Conservation (phyloP, 352 stramenopile species). For the Globisporangium nodosum region DNA sequence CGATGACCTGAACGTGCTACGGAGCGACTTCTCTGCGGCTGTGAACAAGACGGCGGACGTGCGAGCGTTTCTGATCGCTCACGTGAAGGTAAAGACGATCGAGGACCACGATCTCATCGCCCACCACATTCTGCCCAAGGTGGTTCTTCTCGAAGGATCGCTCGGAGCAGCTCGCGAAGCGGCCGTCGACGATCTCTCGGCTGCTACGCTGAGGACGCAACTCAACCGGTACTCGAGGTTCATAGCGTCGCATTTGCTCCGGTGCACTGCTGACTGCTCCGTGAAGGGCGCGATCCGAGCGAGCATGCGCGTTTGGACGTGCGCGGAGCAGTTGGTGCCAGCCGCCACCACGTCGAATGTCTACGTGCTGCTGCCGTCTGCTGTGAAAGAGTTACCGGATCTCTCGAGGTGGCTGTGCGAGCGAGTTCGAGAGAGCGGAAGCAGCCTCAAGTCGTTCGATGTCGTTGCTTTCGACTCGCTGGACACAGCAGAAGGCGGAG, state of each 20-base stretch:
- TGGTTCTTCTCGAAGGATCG: conserved; percentile 11
- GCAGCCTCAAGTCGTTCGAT: background rate
- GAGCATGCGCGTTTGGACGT: conserved; percentile 28
- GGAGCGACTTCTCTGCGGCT: conserved; percentile 28
- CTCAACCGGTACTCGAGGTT: conserved; percentile 29
- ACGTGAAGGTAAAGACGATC: conserved; percentile 57
- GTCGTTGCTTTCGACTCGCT: conserved; percentile 7
- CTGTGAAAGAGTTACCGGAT: conserved; percentile 11
- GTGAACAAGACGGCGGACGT: conserved; percentile 22
- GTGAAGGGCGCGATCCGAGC: conserved; percentile 21
- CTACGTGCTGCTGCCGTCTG: conserved; percentile 28
- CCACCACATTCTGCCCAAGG: conserved; percentile 52
- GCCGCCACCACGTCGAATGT: conserved; percentile 10
- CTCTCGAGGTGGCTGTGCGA: conserved; percentile 21
- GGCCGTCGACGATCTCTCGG: background rate
- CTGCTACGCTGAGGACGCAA: background rate
- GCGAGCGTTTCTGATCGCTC: conserved; percentile 43
- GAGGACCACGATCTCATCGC: conserved; percentile 67
- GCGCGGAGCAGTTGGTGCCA: conserved; percentile 11
- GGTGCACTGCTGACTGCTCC: conserved; percentile 22
- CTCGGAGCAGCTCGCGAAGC: background rate
- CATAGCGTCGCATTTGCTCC: conserved; percentile 25
- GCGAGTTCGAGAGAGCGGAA: conserved; percentile 4
- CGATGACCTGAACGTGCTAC: conserved; percentile 32
- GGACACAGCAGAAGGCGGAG: background rate